Base-by-base conservation (phyloP, 441 rosid genomes). In the Cnidoscolus chayamansa region DNA sequence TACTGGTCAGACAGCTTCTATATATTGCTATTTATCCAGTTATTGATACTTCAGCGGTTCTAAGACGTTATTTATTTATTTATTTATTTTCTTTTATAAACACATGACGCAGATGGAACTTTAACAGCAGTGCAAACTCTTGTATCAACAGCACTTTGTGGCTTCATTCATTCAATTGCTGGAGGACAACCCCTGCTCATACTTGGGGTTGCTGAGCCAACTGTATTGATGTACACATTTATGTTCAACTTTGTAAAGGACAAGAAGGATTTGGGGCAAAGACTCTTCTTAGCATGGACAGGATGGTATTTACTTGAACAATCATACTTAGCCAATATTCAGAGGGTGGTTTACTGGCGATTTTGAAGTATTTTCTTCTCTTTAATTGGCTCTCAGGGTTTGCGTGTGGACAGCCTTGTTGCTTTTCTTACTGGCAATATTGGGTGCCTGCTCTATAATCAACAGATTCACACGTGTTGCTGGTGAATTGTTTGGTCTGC, bases 131-230 rank as follows among this genome's bases (percentile, higher is more conserved):
- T 90, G 70, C 93, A 88, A 79, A 88, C 96, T 76, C 93, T 90
- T 68, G 88, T 88, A 74, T 90, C 95, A 30, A 90, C 95, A 0
- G 85, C 95, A 65, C 82, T 90, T 72, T 88, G 93, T 73, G 96
- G 93, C 17, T 73, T 90, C 72, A 84, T 90, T 48, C 96, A 90
- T 76, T 88, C 96, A 1, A 72, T 90, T 65, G 20, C 86, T 72
- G 96, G 95, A 58, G 95, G 96, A 54, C 96, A 90, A 71, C 91
- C 96, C 70, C 81, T 90, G 48, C 93, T 90, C 82, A 90, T 90
- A 47, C 90, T 90, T 1, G 96, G 96, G 63, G 96, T 90, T 53
- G 96, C 96, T 61, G 96, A 90, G 76, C 96, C 96, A 73, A 90
- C 96, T 9, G 96, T 90, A 43, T 77, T 90, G 84, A 90, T 86